phyloP scores from a whole-genome alignment of 2,329 filamentous ascomycete species.

The Xylaria multiplex region DNA sequence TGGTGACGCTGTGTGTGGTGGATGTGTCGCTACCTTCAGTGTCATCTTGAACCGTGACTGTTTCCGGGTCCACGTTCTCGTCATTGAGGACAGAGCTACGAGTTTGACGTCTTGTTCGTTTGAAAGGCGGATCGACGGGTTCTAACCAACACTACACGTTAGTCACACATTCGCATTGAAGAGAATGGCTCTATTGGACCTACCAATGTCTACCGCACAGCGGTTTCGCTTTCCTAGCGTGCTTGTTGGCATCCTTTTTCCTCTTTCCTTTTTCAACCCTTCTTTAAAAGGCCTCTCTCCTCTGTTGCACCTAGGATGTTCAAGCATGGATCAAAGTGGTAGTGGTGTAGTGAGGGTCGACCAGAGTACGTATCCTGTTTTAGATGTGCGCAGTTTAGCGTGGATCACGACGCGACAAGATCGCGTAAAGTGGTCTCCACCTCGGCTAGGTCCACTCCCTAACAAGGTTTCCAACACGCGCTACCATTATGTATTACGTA shows the following conservation, averaged over 20 bases:
- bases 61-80: slow-evolving; percentile 73
- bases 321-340: slow-evolving; percentile 13
- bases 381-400: slow-evolving; percentile 31
- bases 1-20: slow-evolving; percentile 44
- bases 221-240: slow-evolving; percentile 60
- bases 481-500: not conserved
- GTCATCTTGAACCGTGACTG: slow-evolving; percentile 50
- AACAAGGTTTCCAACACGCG: not conserved
- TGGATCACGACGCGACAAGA: slow-evolving; percentile 41
- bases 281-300: slow-evolving; percentile 8
- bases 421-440: slow-evolving; percentile 45
- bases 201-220: slow-evolving; percentile 51
- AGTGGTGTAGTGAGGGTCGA: slow-evolving; percentile 20
- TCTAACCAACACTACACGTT: slow-evolving; percentile 38
- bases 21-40: slow-evolving; percentile 56
- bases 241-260: slow-evolving; percentile 46
- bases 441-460: not conserved
- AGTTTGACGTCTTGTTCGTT: slow-evolving; percentile 58
- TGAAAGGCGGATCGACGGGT: slow-evolving; percentile 52
- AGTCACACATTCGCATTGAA: slow-evolving; percentile 36
- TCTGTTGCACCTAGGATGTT: not conserved
- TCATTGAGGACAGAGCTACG: slow-evolving; percentile 64
- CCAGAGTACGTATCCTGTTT: slow-evolving; percentile 17
- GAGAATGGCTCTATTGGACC: slow-evolving; percentile 38
- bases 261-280: slow-evolving; percentile 7